These are phyloP conservation scores for Hypericum androsaemum DNA, from an alignment of 345 rosid species.

Conservation along the genomic window DNA sequence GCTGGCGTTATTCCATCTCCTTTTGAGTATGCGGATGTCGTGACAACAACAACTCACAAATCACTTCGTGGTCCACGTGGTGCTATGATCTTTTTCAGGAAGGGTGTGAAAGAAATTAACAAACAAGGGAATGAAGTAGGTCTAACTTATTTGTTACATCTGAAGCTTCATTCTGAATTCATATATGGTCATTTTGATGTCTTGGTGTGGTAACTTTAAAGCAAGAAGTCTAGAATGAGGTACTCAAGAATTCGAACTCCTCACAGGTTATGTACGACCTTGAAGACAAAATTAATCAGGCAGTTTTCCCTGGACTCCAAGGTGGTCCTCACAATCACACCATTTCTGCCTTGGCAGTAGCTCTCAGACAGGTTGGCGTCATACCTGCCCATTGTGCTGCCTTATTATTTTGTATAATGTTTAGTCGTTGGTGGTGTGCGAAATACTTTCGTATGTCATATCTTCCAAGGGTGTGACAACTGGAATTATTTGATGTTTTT, in stretches of 20 bases:
- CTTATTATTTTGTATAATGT: not conserved
- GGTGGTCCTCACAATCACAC: conserved; percentile 99
- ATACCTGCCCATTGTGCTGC: not conserved
- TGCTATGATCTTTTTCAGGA: conserved; percentile 94
- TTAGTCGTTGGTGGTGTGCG: too few species aligned
- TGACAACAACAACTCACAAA: conserved; percentile 95
- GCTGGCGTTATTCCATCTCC: conserved; percentile 96
- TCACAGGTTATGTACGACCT: conserved; percentile 75
- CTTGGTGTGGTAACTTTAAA: too few species aligned
- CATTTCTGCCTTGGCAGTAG: conserved; percentile 82
- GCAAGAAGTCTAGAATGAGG: not conserved
- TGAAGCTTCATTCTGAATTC: not conserved
- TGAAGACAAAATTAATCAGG: conserved; percentile 79
- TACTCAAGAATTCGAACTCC: conserved; percentile 5
- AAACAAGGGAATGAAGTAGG: conserved; percentile 87
- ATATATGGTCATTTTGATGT: not conserved
- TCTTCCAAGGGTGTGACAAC: conserved; percentile 9
- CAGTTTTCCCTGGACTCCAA: conserved; percentile 95
- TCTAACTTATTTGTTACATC: not conserved
- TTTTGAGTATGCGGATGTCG: conserved; percentile 87
- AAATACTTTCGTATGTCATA: not conserved
- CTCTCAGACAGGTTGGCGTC: conserved; percentile 63
- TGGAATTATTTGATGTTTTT: conserved; percentile 8
- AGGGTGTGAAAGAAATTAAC: conserved; percentile 77
- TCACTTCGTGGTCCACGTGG: conserved; percentile 99